Conservation (phyloP, 306 rosid species). For the Vachellia collinsii region DNA sequence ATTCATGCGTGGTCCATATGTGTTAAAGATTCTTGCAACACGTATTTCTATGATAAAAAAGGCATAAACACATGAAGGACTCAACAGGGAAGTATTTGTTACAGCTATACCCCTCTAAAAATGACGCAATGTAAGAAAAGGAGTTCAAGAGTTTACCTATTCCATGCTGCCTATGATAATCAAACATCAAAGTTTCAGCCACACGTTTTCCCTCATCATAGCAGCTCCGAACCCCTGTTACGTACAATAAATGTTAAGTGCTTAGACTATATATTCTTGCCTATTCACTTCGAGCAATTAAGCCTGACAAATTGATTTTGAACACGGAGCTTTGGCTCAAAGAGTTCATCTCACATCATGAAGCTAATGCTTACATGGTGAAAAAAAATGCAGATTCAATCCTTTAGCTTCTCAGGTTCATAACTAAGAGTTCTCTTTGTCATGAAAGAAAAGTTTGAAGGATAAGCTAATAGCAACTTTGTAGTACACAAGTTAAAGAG, state of each 20-base stretch:
- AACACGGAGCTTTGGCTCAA: not conserved
- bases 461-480: constrained; percentile 18
- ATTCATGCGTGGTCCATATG: constrained; percentile 99
- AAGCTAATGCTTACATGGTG: not conserved
- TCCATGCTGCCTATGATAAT: constrained; percentile 98
- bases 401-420: constrained; percentile 1
- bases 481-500: constrained; percentile 6
- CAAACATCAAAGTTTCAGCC: constrained; percentile 98
- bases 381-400: not conserved
- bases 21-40: constrained; percentile 93
- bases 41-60: constrained; percentile 68
- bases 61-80: constrained; percentile 1
- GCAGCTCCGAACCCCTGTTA: constrained; percentile 94
- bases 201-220: constrained; percentile 99
- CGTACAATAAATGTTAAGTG: constrained; percentile 29
- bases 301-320: not conserved
- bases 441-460: constrained; percentile 16
- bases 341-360: constrained; percentile 17
- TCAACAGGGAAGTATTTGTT: constrained; percentile 2
- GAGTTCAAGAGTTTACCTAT: constrained; percentile 51
- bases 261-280: constrained; percentile 24
- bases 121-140: constrained; percentile 17
- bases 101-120: constrained; percentile 26
- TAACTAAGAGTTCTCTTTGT: constrained; percentile 3
- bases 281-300: not conserved